These are phyloP conservation scores for Rhizopus delemar DNA, from an alignment of 371 early-diverging fungal species.

Conservation along the genomic window DNA sequence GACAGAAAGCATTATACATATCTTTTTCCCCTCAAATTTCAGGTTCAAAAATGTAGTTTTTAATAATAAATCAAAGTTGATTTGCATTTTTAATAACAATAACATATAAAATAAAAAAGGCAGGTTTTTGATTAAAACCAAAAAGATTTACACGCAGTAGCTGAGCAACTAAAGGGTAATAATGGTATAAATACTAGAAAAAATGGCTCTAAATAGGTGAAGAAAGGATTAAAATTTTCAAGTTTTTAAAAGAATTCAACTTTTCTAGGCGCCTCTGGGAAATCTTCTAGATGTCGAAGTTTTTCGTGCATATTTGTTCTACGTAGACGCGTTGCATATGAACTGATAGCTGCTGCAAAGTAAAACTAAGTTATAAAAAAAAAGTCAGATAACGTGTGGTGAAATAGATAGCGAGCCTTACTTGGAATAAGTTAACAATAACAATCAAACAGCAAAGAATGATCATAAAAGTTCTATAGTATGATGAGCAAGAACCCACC, in stretches of 20 bases:
- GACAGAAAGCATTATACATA: too few relatives aligned
- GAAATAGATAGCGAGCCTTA: not conserved
- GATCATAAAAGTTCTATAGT: conserved; percentile 21
- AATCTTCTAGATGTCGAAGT: conserved; percentile 34
- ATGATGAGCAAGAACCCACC: conserved; percentile 14
- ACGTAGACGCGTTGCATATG: conserved; percentile 34
- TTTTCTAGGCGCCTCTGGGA: conserved; percentile 31
- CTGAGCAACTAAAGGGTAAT: too few relatives aligned
- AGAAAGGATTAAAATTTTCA: too few relatives aligned
- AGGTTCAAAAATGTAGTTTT: too few relatives aligned
- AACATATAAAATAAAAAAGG: too few relatives aligned
- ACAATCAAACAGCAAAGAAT: conserved; percentile 10
- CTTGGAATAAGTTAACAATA: conserved; percentile 24
- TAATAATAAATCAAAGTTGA: too few relatives aligned
- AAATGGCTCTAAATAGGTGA: too few relatives aligned
- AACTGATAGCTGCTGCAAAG: conserved; percentile 31
- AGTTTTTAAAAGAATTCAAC: conserved; percentile 21
- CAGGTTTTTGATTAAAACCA: too few relatives aligned
- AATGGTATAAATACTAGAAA: too few relatives aligned
- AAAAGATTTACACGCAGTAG: too few relatives aligned
- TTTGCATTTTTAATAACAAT: too few relatives aligned
- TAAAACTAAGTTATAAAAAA: conserved; percentile 20
- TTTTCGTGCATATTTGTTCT: conserved; percentile 35
- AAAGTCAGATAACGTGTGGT: not conserved
- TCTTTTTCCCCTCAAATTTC: too few relatives aligned